phyloP scores from a whole-genome alignment of 139 green algal genomes.

The Chlorella sp. region DNA sequence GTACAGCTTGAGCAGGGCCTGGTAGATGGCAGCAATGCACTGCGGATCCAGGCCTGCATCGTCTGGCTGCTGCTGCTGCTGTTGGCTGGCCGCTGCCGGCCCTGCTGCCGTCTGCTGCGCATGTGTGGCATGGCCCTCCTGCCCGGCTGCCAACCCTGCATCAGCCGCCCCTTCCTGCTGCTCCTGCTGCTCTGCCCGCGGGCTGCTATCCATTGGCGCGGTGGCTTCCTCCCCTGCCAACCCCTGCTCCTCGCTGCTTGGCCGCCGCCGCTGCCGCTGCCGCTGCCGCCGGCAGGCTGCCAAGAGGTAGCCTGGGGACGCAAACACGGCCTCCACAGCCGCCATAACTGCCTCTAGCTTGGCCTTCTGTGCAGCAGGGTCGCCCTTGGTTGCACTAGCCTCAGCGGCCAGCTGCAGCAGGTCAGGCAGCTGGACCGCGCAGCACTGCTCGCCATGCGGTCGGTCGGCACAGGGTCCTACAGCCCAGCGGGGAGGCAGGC shows the following conservation, averaged over 20 bases:
- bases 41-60: constrained; percentile 21
- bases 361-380: background rate
- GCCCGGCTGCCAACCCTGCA: too few relatives aligned
- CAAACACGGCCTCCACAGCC: constrained; percentile 55
- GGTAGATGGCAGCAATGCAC: constrained; percentile 8
- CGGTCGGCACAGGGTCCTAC: background rate
- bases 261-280: background rate
- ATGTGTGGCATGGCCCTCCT: too few relatives aligned
- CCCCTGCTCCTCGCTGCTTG: too few relatives aligned
- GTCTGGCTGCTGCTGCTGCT: constrained; percentile 2
- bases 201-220: too few relatives aligned
- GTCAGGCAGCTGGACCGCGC: constrained; percentile 25
- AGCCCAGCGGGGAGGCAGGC: background rate
- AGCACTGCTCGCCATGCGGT: background rate
- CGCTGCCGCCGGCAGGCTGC: constrained; percentile 11
- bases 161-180: background rate
- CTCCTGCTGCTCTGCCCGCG: background rate
- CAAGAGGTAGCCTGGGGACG: constrained; percentile 50
- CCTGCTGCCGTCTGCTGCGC: too few relatives aligned
- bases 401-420: constrained; percentile 31
- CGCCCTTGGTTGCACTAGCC: background rate
- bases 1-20: constrained; percentile 61
- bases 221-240: too few relatives aligned
- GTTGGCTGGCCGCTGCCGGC: background rate
- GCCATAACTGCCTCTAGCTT: background rate